Evolutionary conservation across 2,329 filamentous ascomycete species (phyloP), one percentile per base, ranked within the genome.

Genomic region (Paraconiothyrium brasiliense): DNA sequence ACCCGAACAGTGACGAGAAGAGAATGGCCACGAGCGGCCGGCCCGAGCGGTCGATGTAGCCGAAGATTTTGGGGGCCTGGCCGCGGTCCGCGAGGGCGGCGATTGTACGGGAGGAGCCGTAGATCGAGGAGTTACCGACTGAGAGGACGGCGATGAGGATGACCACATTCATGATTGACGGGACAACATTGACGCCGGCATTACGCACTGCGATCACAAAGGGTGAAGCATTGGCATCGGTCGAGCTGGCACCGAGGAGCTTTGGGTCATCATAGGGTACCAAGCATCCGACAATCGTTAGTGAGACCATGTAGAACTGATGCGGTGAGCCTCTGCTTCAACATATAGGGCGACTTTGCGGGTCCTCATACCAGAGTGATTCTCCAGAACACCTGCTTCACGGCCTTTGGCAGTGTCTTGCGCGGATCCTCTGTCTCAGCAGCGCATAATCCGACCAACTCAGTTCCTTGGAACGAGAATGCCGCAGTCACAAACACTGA

Each of bases 381-480:
- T 74, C 93, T 89, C 93, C 93, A 97, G 79, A 97, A 97, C 22
- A 97, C 92, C 77, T 96, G 93, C 80, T 96, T 96, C 70, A 94
- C 88, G 22, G 93, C 93, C 0, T 89, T 93, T 0, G 93, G 93
- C 0, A 97, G 84, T 1, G 91, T 92, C 76, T 95, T 92, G 61
- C 90, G 85, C 3, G 91, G 91, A 72, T 92, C 92, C 22, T 86
- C 88, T 1, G 90, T 91, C 76, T 93, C 91, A 24, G 90, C 91
- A 8, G 91, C 90, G n/a, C 90, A 90, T 8, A 93, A 84, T 59
- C 91, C 91, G 49, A 92, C 89, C 22, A 92, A 82, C 74, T 92
- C 90, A 1, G 90, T 92, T 14, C 90, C 90, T 3, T 88, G 86
- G 71, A 92, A 92, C 57, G 90, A 68, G 71, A 92, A 92, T 9